Percentiles rank a stretch among this genome's conserved stretches.
Conservation (phyloP, 495 filamentous ascomycete species). For the Podospora comata region DNA sequence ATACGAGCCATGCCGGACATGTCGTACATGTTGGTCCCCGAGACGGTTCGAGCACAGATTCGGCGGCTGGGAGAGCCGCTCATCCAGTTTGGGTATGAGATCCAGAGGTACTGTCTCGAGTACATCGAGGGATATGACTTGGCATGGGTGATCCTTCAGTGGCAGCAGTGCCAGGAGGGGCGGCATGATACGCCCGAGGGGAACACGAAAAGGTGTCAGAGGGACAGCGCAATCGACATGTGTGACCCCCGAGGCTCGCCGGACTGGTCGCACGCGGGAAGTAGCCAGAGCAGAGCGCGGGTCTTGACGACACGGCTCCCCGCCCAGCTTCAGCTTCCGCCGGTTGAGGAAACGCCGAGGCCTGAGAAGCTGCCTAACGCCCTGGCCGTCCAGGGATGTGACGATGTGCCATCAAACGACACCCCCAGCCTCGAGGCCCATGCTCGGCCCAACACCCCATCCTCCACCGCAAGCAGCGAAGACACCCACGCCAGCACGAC, state of each 20-base stretch:
- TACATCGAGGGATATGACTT: constrained; percentile 19
- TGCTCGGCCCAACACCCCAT: neutral
- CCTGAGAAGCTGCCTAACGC: neutral
- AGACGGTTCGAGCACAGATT: constrained; percentile 2
- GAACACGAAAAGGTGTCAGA: neutral
- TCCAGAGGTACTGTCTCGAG: constrained; percentile 20
- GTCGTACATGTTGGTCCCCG: neutral
- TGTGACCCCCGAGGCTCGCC: neutral
- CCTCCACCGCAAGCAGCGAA: neutral
- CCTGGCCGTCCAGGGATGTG: neutral
- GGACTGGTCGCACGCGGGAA: constrained; percentile 8
- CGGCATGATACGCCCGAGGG: neutral
- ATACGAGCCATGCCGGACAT: neutral
- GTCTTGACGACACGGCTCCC: neutral
- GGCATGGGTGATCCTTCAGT: constrained; percentile 2
- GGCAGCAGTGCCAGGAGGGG: constrained; percentile 1
- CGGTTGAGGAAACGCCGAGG: neutral
- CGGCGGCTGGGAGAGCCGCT: constrained; percentile 14
- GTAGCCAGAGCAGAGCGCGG: constrained; percentile 1
- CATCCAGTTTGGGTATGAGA: constrained; percentile 17
- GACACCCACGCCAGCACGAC: neutral
- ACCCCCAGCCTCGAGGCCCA: neutral
- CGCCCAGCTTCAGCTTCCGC: constrained; percentile 3
- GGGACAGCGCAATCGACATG: constrained; percentile 15
- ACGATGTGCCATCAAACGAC: neutral